Conservation (phyloP, 2,329 filamentous ascomycete species). For the Blastomyces parvus region DNA sequence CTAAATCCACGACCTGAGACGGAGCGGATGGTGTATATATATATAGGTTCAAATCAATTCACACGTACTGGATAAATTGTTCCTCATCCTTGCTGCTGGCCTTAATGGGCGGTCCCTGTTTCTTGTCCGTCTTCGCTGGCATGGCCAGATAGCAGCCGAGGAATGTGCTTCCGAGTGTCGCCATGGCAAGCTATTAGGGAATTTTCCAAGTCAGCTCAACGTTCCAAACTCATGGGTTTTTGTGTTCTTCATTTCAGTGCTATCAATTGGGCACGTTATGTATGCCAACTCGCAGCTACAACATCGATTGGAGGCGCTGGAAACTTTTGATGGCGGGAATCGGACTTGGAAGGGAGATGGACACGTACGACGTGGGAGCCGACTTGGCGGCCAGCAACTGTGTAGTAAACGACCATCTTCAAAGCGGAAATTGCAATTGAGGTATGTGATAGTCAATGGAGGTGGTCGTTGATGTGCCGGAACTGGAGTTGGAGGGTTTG, state of each 20-base stretch:
- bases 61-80: conserved; percentile 56
- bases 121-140: conserved; percentile 40
- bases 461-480: not conserved
- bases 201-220: conserved; percentile 10
- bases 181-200: conserved; percentile 49
- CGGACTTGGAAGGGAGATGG: conserved; percentile 6
- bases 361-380: conserved; percentile 44
- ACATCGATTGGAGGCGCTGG: not conserved
- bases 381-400: conserved; percentile 43
- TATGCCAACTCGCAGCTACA: not conserved
- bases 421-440: conserved; percentile 16
- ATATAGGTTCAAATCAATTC: not conserved
- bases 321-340: not conserved
- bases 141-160: conserved; percentile 38
- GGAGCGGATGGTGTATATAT: not conserved
- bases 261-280: not conserved
- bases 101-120: conserved; percentile 50
- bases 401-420: conserved; percentile 46
- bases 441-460: not conserved
- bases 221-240: not conserved
- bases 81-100: conserved; percentile 59
- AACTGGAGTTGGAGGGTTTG: not conserved
- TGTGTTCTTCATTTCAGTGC: not conserved
- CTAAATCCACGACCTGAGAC: not conserved
- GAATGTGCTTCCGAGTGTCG: conserved; percentile 44